phyloP scores from a whole-genome alignment of 2,329 filamentous ascomycete genomes.

The Ascochyta rabiei region DNA sequence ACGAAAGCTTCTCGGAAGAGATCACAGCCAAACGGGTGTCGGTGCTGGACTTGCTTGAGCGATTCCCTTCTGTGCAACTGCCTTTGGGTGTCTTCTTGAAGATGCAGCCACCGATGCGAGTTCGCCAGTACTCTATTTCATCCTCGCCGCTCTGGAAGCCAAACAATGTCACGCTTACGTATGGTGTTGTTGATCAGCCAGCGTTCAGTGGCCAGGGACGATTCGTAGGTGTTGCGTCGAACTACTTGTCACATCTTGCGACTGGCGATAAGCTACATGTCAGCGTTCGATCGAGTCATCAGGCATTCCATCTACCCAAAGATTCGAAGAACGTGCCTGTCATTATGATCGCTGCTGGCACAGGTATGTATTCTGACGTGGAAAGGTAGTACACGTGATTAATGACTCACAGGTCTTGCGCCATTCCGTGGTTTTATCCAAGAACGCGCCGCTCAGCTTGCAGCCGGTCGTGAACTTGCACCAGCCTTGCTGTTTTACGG shows the following conservation, averaged over 20 bases:
- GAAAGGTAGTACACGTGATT: not conserved
- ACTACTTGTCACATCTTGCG: constrained; percentile 50
- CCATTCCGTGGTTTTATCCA: constrained; percentile 53
- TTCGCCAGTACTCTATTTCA: constrained; percentile 81
- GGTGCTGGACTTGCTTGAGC: constrained; percentile 72
- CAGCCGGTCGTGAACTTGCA: constrained; percentile 60
- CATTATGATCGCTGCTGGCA: constrained; percentile 49
- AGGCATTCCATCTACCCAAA: constrained; percentile 53
- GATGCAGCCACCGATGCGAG: constrained; percentile 77
- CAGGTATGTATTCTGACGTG: constrained; percentile 19
- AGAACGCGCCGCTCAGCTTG: constrained; percentile 49
- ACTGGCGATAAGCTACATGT: constrained; percentile 53
- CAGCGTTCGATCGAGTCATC: constrained; percentile 49
- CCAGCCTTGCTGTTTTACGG: constrained; percentile 71
- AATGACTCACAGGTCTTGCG: constrained; percentile 45
- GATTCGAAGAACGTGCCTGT: constrained; percentile 50
- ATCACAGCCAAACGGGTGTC: constrained; percentile 63
- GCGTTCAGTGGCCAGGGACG: constrained; percentile 54
- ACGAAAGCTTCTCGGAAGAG: constrained; percentile 45
- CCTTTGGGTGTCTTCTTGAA: constrained; percentile 71
- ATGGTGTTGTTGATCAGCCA: constrained; percentile 66
- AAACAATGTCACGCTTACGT: constrained; percentile 68
- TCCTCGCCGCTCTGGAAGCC: constrained; percentile 70
- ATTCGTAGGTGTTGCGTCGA: constrained; percentile 52
- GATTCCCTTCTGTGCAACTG: constrained; percentile 62